phyloP scores from a whole-genome alignment of 2,329 filamentous ascomycete genomes.

The Arachnomyces sp. region DNA sequence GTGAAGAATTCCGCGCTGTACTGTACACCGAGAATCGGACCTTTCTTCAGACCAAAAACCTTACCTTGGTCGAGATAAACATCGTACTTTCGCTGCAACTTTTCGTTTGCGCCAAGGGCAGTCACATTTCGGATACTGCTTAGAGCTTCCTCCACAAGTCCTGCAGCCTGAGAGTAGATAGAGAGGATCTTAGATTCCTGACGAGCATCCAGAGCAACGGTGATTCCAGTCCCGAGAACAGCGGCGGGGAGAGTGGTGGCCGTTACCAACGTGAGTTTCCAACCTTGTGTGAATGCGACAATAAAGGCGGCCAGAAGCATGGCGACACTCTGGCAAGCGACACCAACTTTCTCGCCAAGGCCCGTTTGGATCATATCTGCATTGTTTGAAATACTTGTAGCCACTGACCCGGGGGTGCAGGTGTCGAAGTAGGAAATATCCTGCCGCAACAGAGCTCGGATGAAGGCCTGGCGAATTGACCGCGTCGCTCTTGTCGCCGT shows the following conservation, averaged over 20 bases:
- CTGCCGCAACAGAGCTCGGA: constrained; percentile 15
- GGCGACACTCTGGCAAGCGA: constrained; percentile 11
- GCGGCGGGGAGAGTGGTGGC: constrained; percentile 42
- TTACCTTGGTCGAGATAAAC: constrained; percentile 18
- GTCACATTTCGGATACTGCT: constrained; percentile 44
- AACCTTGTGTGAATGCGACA: constrained; percentile 33
- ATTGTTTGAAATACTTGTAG: constrained; percentile 18
- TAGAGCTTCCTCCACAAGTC: constrained; percentile 45
- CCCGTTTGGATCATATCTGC: constrained; percentile 15
- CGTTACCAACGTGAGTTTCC: constrained; percentile 40
- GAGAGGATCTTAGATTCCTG: constrained; percentile 28
- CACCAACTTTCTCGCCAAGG: constrained; percentile 15
- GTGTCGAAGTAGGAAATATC: constrained; percentile 24
- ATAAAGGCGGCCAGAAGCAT: constrained; percentile 7
- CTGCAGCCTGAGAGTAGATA: constrained; percentile 15
- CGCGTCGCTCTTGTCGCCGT: constrained; percentile 22
- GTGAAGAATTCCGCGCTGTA: constrained; percentile 24
- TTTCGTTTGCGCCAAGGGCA: constrained; percentile 36
- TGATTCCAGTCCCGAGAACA: constrained; percentile 18
- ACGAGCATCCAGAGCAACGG: constrained; percentile 16
- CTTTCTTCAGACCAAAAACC: constrained; percentile 20
- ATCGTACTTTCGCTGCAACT: constrained; percentile 22
- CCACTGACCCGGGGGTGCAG: constrained; percentile 15
- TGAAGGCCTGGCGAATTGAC: constrained; percentile 17
- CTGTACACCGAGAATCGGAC: constrained; percentile 22